Percentiles rank a stretch among this genome's conserved stretches.
phyloP scores from a whole-genome alignment of 179 eudicot species.

The Dionaea muscipula region DNA sequence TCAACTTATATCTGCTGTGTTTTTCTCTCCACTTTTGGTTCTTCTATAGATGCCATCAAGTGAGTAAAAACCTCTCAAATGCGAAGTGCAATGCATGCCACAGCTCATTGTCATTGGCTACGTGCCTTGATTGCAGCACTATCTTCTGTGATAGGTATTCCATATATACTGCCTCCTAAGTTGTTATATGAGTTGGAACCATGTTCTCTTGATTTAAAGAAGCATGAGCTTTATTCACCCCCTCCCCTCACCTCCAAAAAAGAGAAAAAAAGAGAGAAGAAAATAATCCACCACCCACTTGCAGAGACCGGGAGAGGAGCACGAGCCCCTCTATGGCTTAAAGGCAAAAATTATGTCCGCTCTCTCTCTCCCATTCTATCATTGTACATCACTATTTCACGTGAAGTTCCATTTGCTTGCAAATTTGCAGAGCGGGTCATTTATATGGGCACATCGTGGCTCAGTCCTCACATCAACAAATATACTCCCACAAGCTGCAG shows the following conservation, averaged over 20 bases:
- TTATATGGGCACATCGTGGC: constrained; percentile 45
- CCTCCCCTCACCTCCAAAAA: too few relatives aligned
- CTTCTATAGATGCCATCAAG: constrained; percentile 56
- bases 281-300: too few relatives aligned
- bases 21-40: constrained; percentile 4
- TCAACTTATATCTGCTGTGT: not conserved
- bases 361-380: too few relatives aligned
- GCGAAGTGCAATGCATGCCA: constrained; percentile 59
- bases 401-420: too few relatives aligned
- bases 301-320: too few relatives aligned
- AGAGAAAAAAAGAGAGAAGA: too few relatives aligned
- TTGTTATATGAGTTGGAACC: not conserved
- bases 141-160: constrained; percentile 66
- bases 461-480: constrained; percentile 51
- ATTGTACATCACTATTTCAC: too few relatives aligned
- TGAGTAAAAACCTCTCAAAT: constrained; percentile 31
- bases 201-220: too few relatives aligned
- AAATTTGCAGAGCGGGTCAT: constrained; percentile 72
- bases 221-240: too few relatives aligned
- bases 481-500: constrained; percentile 66
- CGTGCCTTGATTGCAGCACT: constrained; percentile 60
- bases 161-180: not conserved
- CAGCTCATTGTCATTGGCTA: constrained; percentile 47
- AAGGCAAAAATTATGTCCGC: too few relatives aligned
- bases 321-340: too few relatives aligned